Evolutionary conservation across 345 rosid species (phyloP).

Genomic region (Lepidium aucheri): DNA sequence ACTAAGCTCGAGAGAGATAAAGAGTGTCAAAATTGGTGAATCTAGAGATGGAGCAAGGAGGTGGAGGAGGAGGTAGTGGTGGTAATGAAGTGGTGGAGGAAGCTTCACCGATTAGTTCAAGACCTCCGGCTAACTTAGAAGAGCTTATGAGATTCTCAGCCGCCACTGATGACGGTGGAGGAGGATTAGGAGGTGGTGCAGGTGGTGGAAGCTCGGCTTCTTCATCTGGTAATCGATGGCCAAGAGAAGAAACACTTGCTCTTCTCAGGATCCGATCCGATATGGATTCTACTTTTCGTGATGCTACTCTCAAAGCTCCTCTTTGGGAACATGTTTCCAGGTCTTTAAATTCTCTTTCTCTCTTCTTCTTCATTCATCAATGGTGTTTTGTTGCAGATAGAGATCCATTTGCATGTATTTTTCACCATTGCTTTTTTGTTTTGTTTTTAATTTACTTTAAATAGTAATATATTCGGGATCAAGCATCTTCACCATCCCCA

Average conservation of each 20-base stretch:
- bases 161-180: slow-evolving; percentile 37
- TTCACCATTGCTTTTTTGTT: slow-evolving; percentile 17
- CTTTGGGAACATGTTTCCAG: slow-evolving; percentile 94
- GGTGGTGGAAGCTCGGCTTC: slow-evolving; percentile 32
- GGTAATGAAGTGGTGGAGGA: slow-evolving; percentile 54
- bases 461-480: slow-evolving; percentile 15
- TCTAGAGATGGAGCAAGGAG: slow-evolving; percentile 49
- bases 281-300: slow-evolving; percentile 75
- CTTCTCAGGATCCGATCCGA: slow-evolving; percentile 84
- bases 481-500: slow-evolving; percentile 29
- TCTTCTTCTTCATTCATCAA: background rate
- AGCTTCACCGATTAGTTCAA: slow-evolving; percentile 85
- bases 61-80: slow-evolving; percentile 36
- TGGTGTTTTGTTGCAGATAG: slow-evolving; percentile 11
- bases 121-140: slow-evolving; percentile 71
- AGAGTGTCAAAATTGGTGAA: slow-evolving; percentile 11
- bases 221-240: slow-evolving; percentile 71
- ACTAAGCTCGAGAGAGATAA: slow-evolving; percentile 2
- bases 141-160: slow-evolving; percentile 50
- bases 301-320: slow-evolving; percentile 80
- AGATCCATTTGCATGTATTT: slow-evolving; percentile 50
- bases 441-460: background rate
- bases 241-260: slow-evolving; percentile 78
- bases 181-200: slow-evolving; percentile 27
- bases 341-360: too few species aligned